These are phyloP conservation scores for Debaryomycetaceae sp. DNA, from an alignment of 1,139 yeast genomes.

Conservation along the genomic window DNA sequence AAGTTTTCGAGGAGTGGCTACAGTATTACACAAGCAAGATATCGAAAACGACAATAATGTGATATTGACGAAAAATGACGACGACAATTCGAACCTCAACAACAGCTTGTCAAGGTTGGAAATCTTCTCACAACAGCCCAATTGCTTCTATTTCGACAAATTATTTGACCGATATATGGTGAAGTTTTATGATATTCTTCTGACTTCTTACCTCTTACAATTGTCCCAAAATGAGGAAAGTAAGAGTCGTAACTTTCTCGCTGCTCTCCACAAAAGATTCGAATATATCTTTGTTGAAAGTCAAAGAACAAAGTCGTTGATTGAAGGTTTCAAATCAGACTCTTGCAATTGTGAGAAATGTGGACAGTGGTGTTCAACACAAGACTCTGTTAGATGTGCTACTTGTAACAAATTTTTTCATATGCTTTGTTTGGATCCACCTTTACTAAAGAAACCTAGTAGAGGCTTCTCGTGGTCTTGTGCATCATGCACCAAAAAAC, in stretches of 20 bases:
- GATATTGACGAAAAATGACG: background rate
- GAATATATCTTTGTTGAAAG: conserved; percentile 74
- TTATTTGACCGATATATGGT: conserved; percentile 85
- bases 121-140: conserved; percentile 53
- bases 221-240: conserved; percentile 53
- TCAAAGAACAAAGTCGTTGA: conserved; percentile 62
- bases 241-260: conserved; percentile 53
- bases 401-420: conserved; percentile 70
- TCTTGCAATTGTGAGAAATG: conserved; percentile 65
- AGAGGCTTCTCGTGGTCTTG: conserved; percentile 95
- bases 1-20: conserved; percentile 73
- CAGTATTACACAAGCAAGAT: conserved; percentile 65
- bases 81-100: conserved; percentile 1
- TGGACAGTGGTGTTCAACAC: conserved; percentile 76
- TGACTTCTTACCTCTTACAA: conserved; percentile 41
- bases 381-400: conserved; percentile 81
- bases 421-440: conserved; percentile 85
- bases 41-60: conserved; percentile 41
- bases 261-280: conserved; percentile 64
- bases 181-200: conserved; percentile 70
- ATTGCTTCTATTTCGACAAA: conserved; percentile 80
- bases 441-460: conserved; percentile 72
- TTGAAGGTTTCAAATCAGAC: conserved; percentile 56
- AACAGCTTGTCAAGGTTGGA: conserved; percentile 27
- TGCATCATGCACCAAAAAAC: conserved; percentile 62